Evolutionary conservation across 2,329 filamentous ascomycete species (phyloP).

Genomic region (Alternaria panax): DNA sequence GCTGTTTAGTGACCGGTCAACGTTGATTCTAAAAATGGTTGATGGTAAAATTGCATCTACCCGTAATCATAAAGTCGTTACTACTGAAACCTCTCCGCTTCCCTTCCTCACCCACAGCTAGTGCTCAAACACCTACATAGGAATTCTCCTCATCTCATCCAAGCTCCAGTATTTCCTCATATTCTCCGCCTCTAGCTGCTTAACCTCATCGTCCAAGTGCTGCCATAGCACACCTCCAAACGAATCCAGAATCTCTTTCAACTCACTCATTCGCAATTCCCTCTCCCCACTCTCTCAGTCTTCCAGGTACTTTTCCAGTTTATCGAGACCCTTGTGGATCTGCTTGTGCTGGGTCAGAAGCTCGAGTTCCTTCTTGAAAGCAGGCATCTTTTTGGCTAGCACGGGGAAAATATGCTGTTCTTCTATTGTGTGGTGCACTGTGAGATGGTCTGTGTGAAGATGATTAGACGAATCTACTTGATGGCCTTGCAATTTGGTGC

Average conservation of each 20-base stretch:
- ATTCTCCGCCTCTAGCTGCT: constrained; percentile 79
- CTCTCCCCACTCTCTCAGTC: constrained; percentile 68
- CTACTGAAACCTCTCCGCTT: background rate
- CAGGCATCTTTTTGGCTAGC: constrained; percentile 78
- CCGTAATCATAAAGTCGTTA: background rate
- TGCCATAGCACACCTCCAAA: constrained; percentile 82
- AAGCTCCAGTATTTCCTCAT: constrained; percentile 84
- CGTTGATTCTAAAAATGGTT: background rate
- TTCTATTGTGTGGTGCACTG: constrained; percentile 82
- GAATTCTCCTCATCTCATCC: constrained; percentile 75
- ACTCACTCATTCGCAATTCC: constrained; percentile 62
- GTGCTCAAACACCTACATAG: constrained; percentile 61
- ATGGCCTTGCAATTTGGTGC: background rate
- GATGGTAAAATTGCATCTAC: background rate
- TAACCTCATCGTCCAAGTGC: constrained; percentile 86
- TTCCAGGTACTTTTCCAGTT: constrained; percentile 70
- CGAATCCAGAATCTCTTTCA: constrained; percentile 76
- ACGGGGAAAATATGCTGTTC: constrained; percentile 82
- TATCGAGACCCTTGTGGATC: constrained; percentile 80
- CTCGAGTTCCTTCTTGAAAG: constrained; percentile 72
- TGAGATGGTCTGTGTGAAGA: constrained; percentile 60
- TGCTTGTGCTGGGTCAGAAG: constrained; percentile 76
- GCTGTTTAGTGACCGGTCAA: background rate
- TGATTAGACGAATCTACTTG: background rate
- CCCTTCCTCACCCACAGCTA: background rate